Base-by-base conservation (phyloP, 345 rosid species). In the Carallia pectinifolia region DNA sequence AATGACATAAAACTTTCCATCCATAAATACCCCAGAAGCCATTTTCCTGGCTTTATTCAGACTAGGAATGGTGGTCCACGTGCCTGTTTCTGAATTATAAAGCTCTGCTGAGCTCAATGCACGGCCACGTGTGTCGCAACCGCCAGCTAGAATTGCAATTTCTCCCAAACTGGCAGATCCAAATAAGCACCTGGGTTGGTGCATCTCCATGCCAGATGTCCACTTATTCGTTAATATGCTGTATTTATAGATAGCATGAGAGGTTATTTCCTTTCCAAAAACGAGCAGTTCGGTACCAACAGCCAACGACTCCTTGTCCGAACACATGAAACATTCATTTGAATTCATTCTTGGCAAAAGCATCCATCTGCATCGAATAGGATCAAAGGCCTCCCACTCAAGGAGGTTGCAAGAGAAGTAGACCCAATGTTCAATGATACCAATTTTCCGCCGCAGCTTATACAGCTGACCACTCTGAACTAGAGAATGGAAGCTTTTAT, bases 381-480 rank as follows among this genome's bases (percentile, higher is more conserved):
- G 95, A 77, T 89, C 95, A 73, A 84, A 87, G 36, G 87, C 87
- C 70, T 84, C 92, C 97, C 97, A 91, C 59, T 85, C 82, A 9
- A 75, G 53, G 70, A 82, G 81, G 64, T 77, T 71, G 70, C 90
- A 84, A 0, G 89, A 86, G 79, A 87, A 85, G 67, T 87, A 89
- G 18, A 86, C 80, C 97, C 97, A 91, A 54, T 86, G 88, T 65
- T 79, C 82, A 18, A 71, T 34, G 16, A 79, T 38, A 36, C 76
- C 76, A 5, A 29, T 58, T 62, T 38, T 50, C 64, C 67, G 70
- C 73, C 82, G 62, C 59, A 70, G 71, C 72, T 64, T 66, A 55
- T 79, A 79, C 23, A 79, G 62, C 61, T 64, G 65, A 16, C 82
- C 79, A 10, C 63, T 67, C 30, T 55, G 65, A 48, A 79, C 56